Base-by-base conservation (phyloP, 2,329 filamentous ascomycete species). In the Leptodontidium sp. region DNA sequence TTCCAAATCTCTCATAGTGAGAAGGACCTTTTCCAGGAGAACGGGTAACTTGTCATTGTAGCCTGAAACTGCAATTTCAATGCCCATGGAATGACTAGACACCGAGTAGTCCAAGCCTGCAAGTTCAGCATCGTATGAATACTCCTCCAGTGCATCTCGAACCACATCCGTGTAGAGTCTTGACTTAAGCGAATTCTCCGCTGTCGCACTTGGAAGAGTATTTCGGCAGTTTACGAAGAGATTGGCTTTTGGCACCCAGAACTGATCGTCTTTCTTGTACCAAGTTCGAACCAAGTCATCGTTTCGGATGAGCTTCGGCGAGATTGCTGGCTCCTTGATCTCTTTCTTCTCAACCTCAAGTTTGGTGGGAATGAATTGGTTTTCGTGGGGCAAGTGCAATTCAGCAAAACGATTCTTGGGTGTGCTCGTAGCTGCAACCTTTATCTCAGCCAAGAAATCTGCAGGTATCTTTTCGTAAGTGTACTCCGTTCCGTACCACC, bases 221-320 rank as follows among this genome's bases (percentile, higher is more conserved):
- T 91, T 97, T 75, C 90, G 88, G 73, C 97, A 85, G 74, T 90
- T 93, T 72, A 97, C 88, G 72, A 94, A 88, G 21, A 98, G 84
- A 68, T 94, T 96, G 3, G 93, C 96, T 80, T 97, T 97, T 9
- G 96, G 96, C 11, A 98, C 96, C 94, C 95, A 98, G 81, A 98
- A 99, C 0, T 91, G 94, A 75, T 99, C 96, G 76, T 99, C 96
- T 81, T 98, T 98, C 84, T 99, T 99, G 84, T 90, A 98, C 96
- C 96, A 99, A 2, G 93, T 91, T 38, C 94, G 90, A 0, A 93
- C 90, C 43, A 89, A 83, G 6, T 90, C 85, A 73, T 98, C 95
- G 75, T 97, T 94, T 73, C 94, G 90, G 71, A 99, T 91, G 29
- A 99, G 84, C 70, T 90, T 91, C 0, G 96, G 96, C 0, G 89